phyloP scores from a whole-genome alignment of 2,329 filamentous ascomycete genomes.

The Dactylellina parvicollis region DNA sequence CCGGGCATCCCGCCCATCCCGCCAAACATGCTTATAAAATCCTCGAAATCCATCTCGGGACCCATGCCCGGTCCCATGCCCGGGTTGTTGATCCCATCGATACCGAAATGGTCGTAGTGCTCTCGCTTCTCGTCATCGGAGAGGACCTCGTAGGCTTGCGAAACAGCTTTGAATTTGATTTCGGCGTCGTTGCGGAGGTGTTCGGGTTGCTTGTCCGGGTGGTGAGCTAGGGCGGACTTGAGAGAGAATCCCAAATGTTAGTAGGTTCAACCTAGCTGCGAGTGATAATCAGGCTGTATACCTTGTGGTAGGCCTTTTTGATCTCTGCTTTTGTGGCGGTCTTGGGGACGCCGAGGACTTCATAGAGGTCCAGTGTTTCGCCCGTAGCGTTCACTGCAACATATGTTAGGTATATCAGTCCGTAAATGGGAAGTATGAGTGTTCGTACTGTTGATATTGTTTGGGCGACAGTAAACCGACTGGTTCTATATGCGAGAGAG shows the following conservation, averaged over 20 bases:
- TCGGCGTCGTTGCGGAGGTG: constrained; percentile 85
- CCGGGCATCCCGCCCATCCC: constrained; percentile 73
- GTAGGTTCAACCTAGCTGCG: too few relatives aligned
- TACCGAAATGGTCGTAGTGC: constrained; percentile 92
- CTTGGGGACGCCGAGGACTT: constrained; percentile 79
- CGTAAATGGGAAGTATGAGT: not conserved
- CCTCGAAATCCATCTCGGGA: constrained; percentile 84
- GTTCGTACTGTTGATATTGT: constrained; percentile 19
- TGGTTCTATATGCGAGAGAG: not conserved
- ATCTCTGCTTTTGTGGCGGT: constrained; percentile 80
- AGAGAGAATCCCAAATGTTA: too few relatives aligned
- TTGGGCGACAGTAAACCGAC: constrained; percentile 6
- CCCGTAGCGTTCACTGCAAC: constrained; percentile 57
- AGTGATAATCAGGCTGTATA: too few relatives aligned
- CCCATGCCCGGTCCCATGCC: constrained; percentile 69
- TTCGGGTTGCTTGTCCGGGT: constrained; percentile 95
- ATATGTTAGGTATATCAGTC: constrained; percentile 26
- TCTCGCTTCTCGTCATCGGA: constrained; percentile 92
- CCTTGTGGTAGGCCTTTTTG: constrained; percentile 97
- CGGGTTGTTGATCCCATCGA: constrained; percentile 89
- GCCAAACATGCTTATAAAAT: constrained; percentile 75
- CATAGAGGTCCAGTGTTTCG: constrained; percentile 72
- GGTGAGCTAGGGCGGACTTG: constrained; percentile 87
- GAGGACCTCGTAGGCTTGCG: constrained; percentile 96
- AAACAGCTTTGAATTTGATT: constrained; percentile 89